Evolutionary conservation across 2,329 filamentous ascomycete species (phyloP).

Genomic region (Penicillium sp.): DNA sequence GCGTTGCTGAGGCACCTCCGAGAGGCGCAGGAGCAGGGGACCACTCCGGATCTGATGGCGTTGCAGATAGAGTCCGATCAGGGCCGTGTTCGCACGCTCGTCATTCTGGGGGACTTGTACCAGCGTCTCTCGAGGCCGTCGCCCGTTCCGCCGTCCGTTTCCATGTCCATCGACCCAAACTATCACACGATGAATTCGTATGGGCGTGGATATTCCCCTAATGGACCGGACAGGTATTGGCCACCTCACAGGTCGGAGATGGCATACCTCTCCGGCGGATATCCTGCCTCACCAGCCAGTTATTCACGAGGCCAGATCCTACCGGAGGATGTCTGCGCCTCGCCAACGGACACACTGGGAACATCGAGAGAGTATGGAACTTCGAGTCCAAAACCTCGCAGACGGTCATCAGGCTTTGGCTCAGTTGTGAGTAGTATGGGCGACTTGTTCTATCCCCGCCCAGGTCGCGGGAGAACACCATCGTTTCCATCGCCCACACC

Average conservation of each 20-base stretch:
- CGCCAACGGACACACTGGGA: background rate
- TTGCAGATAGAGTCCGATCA: constrained; percentile 40
- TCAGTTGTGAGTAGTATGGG: constrained; percentile 3
- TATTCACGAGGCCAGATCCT: background rate
- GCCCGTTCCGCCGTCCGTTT: background rate
- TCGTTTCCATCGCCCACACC: background rate
- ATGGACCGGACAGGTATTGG: background rate
- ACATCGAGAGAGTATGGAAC: background rate
- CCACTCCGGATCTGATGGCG: constrained; percentile 31
- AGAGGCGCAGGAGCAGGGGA: constrained; percentile 32
- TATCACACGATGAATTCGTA: background rate
- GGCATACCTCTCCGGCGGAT: background rate
- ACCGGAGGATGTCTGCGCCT: background rate
- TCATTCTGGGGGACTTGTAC: constrained; percentile 38
- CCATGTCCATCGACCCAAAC: constrained; percentile 4
- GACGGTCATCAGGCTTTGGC: background rate
- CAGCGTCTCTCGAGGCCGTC: constrained; percentile 23
- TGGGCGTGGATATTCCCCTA: background rate
- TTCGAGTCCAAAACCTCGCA: background rate
- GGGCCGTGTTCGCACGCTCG: constrained; percentile 36
- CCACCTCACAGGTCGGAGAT: background rate
- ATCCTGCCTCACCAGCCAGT: background rate
- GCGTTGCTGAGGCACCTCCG: constrained; percentile 37
- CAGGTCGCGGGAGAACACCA: background rate
- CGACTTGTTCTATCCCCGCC: background rate